phyloP scores from a whole-genome alignment of 1,284 basidiomycete species.

The Heimioporus retisporus region DNA sequence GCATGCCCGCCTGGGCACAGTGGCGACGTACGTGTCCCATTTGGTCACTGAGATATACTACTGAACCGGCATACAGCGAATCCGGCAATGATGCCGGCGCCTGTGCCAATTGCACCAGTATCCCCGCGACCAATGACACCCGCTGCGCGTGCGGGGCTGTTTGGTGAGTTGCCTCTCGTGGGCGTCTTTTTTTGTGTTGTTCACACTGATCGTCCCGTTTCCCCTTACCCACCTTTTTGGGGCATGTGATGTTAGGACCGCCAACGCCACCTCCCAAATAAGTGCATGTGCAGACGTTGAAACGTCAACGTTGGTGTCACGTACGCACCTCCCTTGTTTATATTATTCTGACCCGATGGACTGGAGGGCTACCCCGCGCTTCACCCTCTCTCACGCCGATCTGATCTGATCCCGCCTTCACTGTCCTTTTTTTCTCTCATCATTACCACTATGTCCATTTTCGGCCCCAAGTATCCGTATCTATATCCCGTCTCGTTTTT shows the following conservation, averaged over 20 bases:
- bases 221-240: too few species aligned
- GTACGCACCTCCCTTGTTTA: too few species aligned
- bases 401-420: too few species aligned
- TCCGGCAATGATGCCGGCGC: constrained; percentile 65
- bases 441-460: too few species aligned
- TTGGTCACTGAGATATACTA: background rate
- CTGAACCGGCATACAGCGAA: constrained; percentile 55
- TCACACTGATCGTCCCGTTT: background rate
- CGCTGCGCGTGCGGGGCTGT: constrained; percentile 66
- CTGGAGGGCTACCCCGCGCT: too few species aligned
- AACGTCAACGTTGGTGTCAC: too few species aligned
- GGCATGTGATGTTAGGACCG: constrained; percentile 52
- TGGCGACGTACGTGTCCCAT: constrained; percentile 67
- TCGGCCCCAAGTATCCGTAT: too few species aligned
- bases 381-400: too few species aligned
- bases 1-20: constrained; percentile 78
- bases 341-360: too few species aligned
- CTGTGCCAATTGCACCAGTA: constrained; percentile 44
- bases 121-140: constrained; percentile 54
- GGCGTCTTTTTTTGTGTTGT: background rate
- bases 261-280: constrained; percentile 68
- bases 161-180: constrained; percentile 53
- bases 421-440: too few species aligned
- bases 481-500: too few species aligned
- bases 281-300: background rate